Evolutionary conservation across 169 alveolate species (phyloP).

Genomic region (Amoebophrya sp.): DNA sequence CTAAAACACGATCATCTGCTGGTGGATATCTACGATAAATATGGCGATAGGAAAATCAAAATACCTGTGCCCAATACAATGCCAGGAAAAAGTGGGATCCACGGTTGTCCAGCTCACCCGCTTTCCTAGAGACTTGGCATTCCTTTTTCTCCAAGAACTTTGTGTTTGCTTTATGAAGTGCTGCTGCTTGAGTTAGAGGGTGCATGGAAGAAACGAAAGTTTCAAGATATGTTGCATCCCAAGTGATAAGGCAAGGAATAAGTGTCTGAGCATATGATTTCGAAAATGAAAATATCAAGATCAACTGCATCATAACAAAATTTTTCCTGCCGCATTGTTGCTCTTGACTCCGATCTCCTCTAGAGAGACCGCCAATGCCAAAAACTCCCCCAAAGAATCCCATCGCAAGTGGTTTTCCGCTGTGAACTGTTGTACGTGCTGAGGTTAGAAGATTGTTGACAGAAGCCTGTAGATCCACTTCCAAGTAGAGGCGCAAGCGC

Average conservation of each 20-base stretch:
- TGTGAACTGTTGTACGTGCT: constrained; percentile 47
- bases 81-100: neutral
- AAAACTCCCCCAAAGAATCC: constrained; percentile 44
- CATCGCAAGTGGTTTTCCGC: constrained; percentile 45
- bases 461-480: too few relatives aligned
- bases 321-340: neutral
- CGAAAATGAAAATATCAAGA: too few relatives aligned
- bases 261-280: too few relatives aligned
- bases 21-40: neutral
- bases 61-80: neutral
- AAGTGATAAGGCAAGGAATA: too few relatives aligned
- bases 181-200: neutral
- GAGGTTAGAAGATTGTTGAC: too few relatives aligned
- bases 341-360: constrained; percentile 19
- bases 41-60: neutral
- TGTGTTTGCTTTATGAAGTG: neutral
- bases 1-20: neutral
- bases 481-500: too few relatives aligned
- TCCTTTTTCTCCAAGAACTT: neutral
- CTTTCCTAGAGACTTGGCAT: neutral
- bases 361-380: constrained; percentile 39
- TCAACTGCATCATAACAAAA: too few relatives aligned
- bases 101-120: neutral
- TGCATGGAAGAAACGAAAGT: too few relatives aligned
- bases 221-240: too few relatives aligned